phyloP scores from a whole-genome alignment of 2,329 filamentous ascomycete species.

The Fusarium cicatricum region DNA sequence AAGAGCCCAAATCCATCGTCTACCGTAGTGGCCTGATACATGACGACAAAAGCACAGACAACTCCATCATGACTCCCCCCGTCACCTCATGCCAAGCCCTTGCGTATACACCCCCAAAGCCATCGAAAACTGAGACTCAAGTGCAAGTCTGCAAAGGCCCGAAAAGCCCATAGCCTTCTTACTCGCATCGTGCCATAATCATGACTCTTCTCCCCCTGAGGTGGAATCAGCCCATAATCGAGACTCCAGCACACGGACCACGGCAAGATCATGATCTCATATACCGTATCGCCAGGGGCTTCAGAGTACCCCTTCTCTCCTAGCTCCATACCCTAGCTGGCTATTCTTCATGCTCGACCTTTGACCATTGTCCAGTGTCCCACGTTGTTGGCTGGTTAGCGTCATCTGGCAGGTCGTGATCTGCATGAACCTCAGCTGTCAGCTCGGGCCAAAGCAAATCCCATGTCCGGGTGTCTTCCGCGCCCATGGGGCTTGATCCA shows the following conservation, averaged over 20 bases:
- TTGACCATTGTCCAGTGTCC: background rate
- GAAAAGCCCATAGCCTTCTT: background rate
- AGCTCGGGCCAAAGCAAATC: slow-evolving; percentile 2
- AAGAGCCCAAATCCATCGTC: background rate
- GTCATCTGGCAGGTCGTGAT: background rate
- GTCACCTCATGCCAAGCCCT: slow-evolving; percentile 8
- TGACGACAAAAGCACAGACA: background rate
- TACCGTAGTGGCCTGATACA: background rate
- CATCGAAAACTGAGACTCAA: background rate
- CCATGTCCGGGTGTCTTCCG: background rate
- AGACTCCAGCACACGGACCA: slow-evolving; percentile 2
- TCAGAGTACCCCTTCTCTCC: background rate
- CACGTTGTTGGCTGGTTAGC: background rate
- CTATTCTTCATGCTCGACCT: slow-evolving; percentile 4
- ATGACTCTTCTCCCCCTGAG: background rate
- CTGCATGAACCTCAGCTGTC: slow-evolving; percentile 19
- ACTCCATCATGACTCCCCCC: slow-evolving; percentile 3
- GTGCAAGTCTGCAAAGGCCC: slow-evolving; percentile 1
- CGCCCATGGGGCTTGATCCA: background rate
- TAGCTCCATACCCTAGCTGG: background rate
- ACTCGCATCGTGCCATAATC: slow-evolving; percentile 9
- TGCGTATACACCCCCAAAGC: too few species aligned
- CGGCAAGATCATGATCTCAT: slow-evolving; percentile 8
- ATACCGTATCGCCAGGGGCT: background rate
- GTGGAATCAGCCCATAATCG: slow-evolving; percentile 8